These are phyloP conservation scores for Cyclostephanos invisitatus DNA, from an alignment of 108 stramenopile species.

Conservation along the genomic window DNA sequence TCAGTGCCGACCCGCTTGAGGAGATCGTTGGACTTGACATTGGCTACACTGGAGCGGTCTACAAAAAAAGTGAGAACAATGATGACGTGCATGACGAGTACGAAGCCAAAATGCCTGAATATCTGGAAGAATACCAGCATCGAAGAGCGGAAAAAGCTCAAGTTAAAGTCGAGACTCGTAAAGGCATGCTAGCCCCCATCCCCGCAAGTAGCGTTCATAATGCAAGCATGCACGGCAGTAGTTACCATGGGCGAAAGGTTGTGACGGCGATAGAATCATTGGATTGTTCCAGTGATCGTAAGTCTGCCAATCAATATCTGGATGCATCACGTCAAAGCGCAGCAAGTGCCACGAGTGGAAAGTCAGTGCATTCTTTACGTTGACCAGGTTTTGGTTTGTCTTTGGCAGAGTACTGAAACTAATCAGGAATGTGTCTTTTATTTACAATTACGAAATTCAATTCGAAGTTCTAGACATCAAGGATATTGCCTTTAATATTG, in stretches of 20 bases:
- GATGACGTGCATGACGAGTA: constrained; percentile 25
- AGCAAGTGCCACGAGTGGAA: no score
- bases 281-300: neutral
- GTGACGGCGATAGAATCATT: constrained; percentile 7
- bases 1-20: constrained; percentile 69
- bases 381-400: no score
- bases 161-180: neutral
- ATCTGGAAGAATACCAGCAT: constrained; percentile 28
- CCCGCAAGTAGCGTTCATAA: constrained; percentile 10
- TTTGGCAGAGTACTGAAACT: no score
- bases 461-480: no score
- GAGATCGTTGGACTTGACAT: constrained; percentile 77
- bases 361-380: no score
- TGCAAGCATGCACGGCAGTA: neutral
- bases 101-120: constrained; percentile 26
- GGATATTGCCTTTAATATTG: no score
- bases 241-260: constrained; percentile 11
- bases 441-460: no score
- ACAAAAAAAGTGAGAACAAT: constrained; percentile 14
- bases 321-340: no score
- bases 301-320: neutral
- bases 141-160: constrained; percentile 20
- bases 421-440: no score
- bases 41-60: constrained; percentile 54
- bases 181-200: neutral